These are phyloP conservation scores for Arthrobotrys iridis DNA, from an alignment of 2,329 filamentous ascomycete genomes.

Conservation along the genomic window DNA sequence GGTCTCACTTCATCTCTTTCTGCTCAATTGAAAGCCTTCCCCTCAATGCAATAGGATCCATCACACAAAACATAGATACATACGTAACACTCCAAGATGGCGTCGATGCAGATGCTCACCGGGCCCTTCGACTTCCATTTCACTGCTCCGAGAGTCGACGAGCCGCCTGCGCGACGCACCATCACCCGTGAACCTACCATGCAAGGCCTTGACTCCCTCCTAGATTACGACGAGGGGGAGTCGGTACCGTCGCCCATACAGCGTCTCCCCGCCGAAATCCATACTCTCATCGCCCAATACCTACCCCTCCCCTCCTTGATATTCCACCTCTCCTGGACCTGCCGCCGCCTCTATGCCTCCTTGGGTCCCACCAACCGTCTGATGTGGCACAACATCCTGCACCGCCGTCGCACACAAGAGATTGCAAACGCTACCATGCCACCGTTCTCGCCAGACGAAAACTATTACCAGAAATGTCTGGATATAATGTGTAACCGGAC, in stretches of 20 bases:
- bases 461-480: constrained; percentile 41
- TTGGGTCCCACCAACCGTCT: constrained; percentile 36
- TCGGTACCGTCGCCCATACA: constrained; percentile 12
- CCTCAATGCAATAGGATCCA: too few relatives aligned
- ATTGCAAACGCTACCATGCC: neutral
- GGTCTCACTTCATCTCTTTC: too few relatives aligned
- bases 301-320: constrained; percentile 7
- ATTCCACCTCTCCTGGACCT: constrained; percentile 35
- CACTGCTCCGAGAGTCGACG: neutral
- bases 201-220: neutral
- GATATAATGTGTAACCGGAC: constrained; percentile 40
- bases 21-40: too few relatives aligned
- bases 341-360: constrained; percentile 30
- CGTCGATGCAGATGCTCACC: neutral
- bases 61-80: too few relatives aligned
- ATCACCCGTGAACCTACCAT: neutral
- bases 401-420: neutral
- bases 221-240: neutral
- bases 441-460: neutral
- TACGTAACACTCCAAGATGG: too few relatives aligned
- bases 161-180: neutral
- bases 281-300: constrained; percentile 32
- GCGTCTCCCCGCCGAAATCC: constrained; percentile 42
- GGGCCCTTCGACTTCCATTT: constrained; percentile 36
- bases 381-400: constrained; percentile 35